Percentiles rank a stretch among this genome's conserved stretches.
phyloP scores from a whole-genome alignment of 208 protist species.

The Porcisia hertigi region DNA sequence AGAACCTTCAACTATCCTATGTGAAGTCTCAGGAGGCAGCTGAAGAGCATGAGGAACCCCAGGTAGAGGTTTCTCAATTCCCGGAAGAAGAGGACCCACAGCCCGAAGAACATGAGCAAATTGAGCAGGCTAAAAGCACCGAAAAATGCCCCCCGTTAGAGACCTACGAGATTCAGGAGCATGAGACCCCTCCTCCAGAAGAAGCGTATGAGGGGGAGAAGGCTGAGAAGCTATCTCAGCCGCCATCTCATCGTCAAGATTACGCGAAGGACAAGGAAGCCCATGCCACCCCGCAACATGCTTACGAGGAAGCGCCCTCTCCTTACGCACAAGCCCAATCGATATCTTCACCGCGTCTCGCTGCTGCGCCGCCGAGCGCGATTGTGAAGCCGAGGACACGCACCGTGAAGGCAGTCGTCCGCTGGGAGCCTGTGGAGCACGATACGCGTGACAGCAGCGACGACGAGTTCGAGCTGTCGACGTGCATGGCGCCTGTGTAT shows the following conservation, averaged over 20 bases:
- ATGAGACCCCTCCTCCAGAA: not conserved
- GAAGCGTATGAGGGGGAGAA: not conserved
- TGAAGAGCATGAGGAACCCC: not conserved
- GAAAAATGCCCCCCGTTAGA: not conserved
- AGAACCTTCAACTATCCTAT: not conserved
- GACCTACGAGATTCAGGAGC: not conserved
- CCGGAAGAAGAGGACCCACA: not conserved
- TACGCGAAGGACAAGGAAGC: not conserved
- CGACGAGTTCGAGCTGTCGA: slow-evolving; percentile 72
- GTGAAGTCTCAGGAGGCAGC: not conserved
- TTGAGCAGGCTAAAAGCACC: not conserved
- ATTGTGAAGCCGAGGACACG: slow-evolving; percentile 46
- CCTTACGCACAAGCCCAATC: not conserved
- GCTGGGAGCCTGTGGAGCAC: slow-evolving; percentile 65
- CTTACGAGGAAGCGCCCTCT: not conserved
- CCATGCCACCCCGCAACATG: not conserved
- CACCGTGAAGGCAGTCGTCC: slow-evolving; percentile 36
- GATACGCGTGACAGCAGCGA: slow-evolving; percentile 54
- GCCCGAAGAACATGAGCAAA: not conserved
- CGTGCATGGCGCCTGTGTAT: slow-evolving; percentile 38
- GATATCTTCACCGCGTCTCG: not conserved
- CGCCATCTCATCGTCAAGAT: not conserved
- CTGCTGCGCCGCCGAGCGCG: slow-evolving; percentile 1
- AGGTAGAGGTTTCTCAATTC: not conserved
- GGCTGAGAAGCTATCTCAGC: not conserved